A percentile compares a stretch with the other conserved stretches of the same genome.
Evolutionary conservation across 345 rosid genomes (phyloP).

Genomic region (Camelina laxa): DNA sequence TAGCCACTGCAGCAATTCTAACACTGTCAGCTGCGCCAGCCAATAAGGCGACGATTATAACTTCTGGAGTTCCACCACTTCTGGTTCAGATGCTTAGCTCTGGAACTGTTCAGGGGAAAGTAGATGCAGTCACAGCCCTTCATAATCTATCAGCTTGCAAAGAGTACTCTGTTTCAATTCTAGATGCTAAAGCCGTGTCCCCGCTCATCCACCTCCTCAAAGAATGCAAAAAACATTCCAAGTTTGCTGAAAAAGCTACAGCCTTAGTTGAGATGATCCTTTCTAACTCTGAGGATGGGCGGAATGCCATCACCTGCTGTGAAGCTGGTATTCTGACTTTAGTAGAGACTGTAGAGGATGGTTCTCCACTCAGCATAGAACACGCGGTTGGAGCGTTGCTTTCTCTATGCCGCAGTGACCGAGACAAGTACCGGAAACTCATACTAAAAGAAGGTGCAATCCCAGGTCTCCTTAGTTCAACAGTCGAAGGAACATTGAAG

Average conservation of each 20-base stretch:
- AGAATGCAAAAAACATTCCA: constrained; percentile 77
- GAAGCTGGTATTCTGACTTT: constrained; percentile 68
- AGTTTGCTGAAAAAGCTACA: constrained; percentile 73
- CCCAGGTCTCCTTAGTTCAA: constrained; percentile 72
- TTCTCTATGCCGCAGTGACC: constrained; percentile 58
- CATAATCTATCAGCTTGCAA: constrained; percentile 67
- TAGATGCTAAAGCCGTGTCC: constrained; percentile 63
- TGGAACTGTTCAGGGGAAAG: constrained; percentile 78
- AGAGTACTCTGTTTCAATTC: constrained; percentile 50
- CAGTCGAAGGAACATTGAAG: constrained; percentile 66
- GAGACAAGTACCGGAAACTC: constrained; percentile 64
- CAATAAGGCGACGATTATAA: constrained; percentile 63
- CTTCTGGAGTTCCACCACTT: constrained; percentile 66
- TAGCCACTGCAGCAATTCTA: constrained; percentile 75
- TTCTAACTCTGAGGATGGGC: constrained; percentile 69
- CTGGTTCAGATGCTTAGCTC: constrained; percentile 72
- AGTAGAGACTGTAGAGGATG: constrained; percentile 80
- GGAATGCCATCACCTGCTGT: constrained; percentile 54
- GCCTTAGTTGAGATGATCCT: constrained; percentile 69
- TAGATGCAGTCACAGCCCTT: constrained; percentile 77
- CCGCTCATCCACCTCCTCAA: constrained; percentile 72
- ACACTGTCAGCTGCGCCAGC: constrained; percentile 78
- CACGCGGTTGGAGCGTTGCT: constrained; percentile 72
- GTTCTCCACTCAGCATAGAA: constrained; percentile 65
- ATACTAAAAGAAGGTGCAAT: constrained; percentile 81